Percentiles rank a stretch among this genome's conserved stretches.
These are phyloP conservation scores for Byssothecium circinans DNA, from an alignment of 2,329 filamentous ascomycete genomes.

Conservation along the genomic window DNA sequence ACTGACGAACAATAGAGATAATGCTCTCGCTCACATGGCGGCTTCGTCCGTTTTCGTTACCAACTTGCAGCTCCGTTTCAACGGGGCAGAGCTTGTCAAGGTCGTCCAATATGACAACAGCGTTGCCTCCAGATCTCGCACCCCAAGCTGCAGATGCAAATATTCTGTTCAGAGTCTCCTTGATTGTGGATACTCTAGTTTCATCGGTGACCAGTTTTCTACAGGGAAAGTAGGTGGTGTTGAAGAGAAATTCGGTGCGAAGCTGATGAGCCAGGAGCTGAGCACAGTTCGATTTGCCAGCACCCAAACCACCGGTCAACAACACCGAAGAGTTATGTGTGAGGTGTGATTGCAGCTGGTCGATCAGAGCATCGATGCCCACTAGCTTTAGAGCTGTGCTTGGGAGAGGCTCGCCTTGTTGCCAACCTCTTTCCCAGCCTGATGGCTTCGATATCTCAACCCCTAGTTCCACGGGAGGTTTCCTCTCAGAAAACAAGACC, in stretches of 20 bases:
- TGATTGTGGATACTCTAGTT: conserved; percentile 84
- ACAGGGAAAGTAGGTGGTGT: conserved; percentile 84
- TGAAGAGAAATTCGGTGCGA: conserved; percentile 72
- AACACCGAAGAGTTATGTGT: conserved; percentile 86
- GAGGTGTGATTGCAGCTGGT: conserved; percentile 73
- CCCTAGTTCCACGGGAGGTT: conserved; percentile 74
- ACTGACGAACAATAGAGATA: conserved; percentile 78
- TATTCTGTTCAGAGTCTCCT: conserved; percentile 78
- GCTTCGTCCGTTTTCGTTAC: conserved; percentile 89
- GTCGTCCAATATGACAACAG: conserved; percentile 87
- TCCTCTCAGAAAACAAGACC: conserved; percentile 77
- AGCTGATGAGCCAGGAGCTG: conserved; percentile 75
- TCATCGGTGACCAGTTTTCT: conserved; percentile 88
- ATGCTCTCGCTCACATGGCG: conserved; percentile 89
- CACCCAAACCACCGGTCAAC: conserved; percentile 83
- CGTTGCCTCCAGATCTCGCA: conserved; percentile 78
- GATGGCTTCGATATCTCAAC: conserved; percentile 68
- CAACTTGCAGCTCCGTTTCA: conserved; percentile 92
- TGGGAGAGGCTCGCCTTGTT: conserved; percentile 59
- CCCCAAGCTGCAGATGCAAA: conserved; percentile 94
- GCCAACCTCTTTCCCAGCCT: conserved; percentile 52
- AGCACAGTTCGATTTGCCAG: conserved; percentile 83
- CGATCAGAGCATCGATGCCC: conserved; percentile 77
- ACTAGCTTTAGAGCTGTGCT: conserved; percentile 66
- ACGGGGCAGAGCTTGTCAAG: conserved; percentile 89